These are phyloP conservation scores for Allantophomopsis lycopodina DNA, from an alignment of 2,329 filamentous ascomycete species.

Conservation along the genomic window DNA sequence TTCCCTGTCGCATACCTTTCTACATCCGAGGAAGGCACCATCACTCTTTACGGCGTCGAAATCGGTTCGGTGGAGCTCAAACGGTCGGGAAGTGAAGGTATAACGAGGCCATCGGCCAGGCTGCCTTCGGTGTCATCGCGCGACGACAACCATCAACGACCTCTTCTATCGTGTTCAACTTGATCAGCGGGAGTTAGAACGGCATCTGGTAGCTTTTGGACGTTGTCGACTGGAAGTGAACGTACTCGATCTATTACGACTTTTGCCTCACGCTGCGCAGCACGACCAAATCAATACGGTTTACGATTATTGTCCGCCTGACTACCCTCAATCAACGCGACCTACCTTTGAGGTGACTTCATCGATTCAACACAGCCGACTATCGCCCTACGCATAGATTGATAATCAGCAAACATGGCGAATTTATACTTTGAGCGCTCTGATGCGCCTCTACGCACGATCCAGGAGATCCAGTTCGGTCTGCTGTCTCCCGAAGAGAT, in stretches of 20 bases:
- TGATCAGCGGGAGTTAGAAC: too few relatives aligned
- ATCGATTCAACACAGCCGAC: slow-evolving; percentile 1
- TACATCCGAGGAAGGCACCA: slow-evolving; percentile 13
- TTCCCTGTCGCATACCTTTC: slow-evolving; percentile 17
- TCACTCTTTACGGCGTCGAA: slow-evolving; percentile 12
- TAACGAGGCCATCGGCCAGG: slow-evolving; percentile 15
- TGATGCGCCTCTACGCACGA: slow-evolving; percentile 89
- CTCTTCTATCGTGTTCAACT: slow-evolving; percentile 10
- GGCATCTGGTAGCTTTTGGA: too few relatives aligned
- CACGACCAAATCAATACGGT: too few relatives aligned
- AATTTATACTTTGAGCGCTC: slow-evolving; percentile 85
- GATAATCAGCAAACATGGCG: slow-evolving; percentile 51
- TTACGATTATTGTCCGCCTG: too few relatives aligned
- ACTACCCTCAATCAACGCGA: slow-evolving; percentile 2
- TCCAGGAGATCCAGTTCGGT: slow-evolving; percentile 98
- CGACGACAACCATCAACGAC: slow-evolving; percentile 4
- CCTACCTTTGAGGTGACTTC: slow-evolving; percentile 5
- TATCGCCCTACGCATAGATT: slow-evolving; percentile 2
- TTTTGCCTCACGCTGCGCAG: too few relatives aligned
- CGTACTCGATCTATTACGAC: too few relatives aligned
- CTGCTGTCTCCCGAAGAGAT: slow-evolving; percentile 97
- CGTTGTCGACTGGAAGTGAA: too few relatives aligned
- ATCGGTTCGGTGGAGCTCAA: slow-evolving; percentile 9
- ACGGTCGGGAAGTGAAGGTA: slow-evolving; percentile 10
- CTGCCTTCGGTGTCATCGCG: slow-evolving; percentile 17